Evolutionary conservation across 768 basidiomycete species (phyloP), one percentile per base, ranked within the genome.

Genomic region (Calocybe indica): DNA sequence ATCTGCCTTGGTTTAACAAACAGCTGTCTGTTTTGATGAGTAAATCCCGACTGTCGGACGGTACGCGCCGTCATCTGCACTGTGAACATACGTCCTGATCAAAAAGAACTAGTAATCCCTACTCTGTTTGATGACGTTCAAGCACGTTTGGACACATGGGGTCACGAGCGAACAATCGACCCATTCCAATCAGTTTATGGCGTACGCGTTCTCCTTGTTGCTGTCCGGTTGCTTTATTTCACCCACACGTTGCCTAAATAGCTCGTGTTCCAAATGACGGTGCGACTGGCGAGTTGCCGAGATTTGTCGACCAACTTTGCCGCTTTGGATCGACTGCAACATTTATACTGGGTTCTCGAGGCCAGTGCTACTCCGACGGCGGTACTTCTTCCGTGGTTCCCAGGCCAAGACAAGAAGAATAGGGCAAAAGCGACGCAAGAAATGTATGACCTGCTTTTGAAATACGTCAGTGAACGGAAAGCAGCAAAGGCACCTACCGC

Each of bases 351-450:
- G 51, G 52, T 49, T 29, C 52, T 67, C 30, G 67, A 68, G 48
- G 56, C 61, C 42, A 59, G 60, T 28, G 53, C 61, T 0, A 71
- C 67, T 0, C 62, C 68, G 1, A 54, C 56, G 1, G 56, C 62
- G n/a, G 55, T 67, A 1, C 51, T 71, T 2, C 55, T 71, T 3
- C 69, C 70, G 0, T 70, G 67, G 68, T 61, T 72, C 37, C 69
- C 68, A 2, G 57, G 64, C 12, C 50, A 47, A 7, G 59, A 64
- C 1, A 65, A 63, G 43, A 61, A 55, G 37, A 48, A 55, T 4
- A 65, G 65, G 48, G 54, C 59, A 35, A 50, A 56, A n/a, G 62
- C 69, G 0, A 65, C 64, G 1, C 61, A 48, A 13, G 62, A 53
- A 0, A 55, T 72, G 0, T 70, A 54, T 40, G 60, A 46, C 0